These are phyloP conservation scores for Pythium sp. DNA, from an alignment of 352 stramenopile species.

Conservation along the genomic window DNA sequence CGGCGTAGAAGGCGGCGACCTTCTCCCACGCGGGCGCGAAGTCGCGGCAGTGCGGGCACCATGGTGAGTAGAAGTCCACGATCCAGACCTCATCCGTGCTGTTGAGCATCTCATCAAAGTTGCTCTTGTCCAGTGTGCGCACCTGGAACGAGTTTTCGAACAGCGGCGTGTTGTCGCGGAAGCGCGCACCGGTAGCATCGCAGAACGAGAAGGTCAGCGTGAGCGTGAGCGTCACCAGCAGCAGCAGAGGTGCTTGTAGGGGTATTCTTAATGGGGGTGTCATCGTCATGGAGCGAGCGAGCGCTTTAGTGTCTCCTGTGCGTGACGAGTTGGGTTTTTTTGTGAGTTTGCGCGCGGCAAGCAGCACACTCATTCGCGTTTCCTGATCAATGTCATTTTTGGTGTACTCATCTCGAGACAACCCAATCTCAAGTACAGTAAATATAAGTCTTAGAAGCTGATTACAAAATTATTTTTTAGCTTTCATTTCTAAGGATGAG, in stretches of 20 bases:
- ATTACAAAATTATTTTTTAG: no score
- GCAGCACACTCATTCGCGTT: background rate
- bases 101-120: conserved; percentile 48
- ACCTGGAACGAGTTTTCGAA: conserved; percentile 75
- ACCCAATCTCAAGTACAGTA: no score
- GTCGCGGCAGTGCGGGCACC: conserved; percentile 78
- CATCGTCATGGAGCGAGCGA: background rate
- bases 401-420: background rate
- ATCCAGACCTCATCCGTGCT: conserved; percentile 61
- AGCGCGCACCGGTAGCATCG: conserved; percentile 9
- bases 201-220: background rate
- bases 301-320: background rate
- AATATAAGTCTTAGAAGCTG: background rate
- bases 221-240: conserved; percentile 5
- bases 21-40: conserved; percentile 77
- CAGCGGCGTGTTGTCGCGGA: conserved; percentile 53
- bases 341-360: background rate
- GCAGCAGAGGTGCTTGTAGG: background rate
- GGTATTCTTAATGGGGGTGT: background rate
- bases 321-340: background rate
- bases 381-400: background rate
- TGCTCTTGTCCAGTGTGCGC: conserved; percentile 30
- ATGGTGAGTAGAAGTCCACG: conserved; percentile 85
- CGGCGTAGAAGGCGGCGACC: conserved; percentile 64
- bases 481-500: no score